phyloP scores from a whole-genome alignment of 305 asterid genomes.

The Salvia sclarea region DNA sequence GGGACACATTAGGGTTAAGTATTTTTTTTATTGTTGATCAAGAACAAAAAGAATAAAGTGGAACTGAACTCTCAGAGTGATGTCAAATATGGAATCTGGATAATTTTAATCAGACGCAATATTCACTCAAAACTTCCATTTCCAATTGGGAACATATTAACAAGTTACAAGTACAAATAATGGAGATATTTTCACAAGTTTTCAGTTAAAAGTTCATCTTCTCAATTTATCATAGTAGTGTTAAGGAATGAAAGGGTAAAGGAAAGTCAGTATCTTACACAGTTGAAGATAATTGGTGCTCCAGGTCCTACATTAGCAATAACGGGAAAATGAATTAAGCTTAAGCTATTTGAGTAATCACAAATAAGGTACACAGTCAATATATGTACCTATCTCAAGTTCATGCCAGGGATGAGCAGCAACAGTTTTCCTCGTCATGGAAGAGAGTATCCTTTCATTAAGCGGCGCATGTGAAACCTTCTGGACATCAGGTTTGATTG shows the following conservation, averaged over 20 bases:
- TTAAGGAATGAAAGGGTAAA: slow-evolving; percentile 12
- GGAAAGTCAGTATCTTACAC: slow-evolving; percentile 49
- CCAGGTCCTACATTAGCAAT: slow-evolving; percentile 77
- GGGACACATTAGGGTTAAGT: background rate
- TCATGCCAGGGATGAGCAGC: slow-evolving; percentile 99
- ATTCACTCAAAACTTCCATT: slow-evolving; percentile 9
- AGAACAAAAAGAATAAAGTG: no score
- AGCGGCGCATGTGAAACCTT: slow-evolving; percentile 61
- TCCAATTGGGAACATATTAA: background rate
- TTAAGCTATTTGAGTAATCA: background rate
- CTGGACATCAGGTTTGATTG: slow-evolving; percentile 31
- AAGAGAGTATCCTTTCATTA: slow-evolving; percentile 84
- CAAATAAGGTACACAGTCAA: slow-evolving; percentile 18
- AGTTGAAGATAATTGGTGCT: slow-evolving; percentile 82
- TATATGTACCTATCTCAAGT: slow-evolving; percentile 79
- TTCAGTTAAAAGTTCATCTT: slow-evolving; percentile 14
- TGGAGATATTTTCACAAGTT: background rate
- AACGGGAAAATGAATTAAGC: slow-evolving; percentile 3
- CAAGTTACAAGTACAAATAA: background rate
- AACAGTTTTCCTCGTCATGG: slow-evolving; percentile 72
- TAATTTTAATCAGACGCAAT: no score
- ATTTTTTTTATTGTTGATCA: no score
- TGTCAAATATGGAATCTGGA: background rate
- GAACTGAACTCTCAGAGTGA: background rate
- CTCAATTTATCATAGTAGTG: slow-evolving; percentile 6